phyloP scores from a whole-genome alignment of 2,329 filamentous ascomycete genomes.

The Chaetomiaceae sp. region DNA sequence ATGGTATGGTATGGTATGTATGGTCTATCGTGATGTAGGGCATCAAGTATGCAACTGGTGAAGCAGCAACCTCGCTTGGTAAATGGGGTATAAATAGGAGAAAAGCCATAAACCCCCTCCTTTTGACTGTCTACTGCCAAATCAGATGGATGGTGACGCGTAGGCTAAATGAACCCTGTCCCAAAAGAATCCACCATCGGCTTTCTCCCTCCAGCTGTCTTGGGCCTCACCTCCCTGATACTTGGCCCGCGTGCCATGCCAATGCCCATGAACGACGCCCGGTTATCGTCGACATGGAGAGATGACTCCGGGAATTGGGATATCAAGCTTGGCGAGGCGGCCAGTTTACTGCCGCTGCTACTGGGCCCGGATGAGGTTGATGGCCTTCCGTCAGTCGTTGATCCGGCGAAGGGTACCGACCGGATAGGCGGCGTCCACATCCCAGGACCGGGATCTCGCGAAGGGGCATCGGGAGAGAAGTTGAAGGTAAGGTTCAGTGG shows the following conservation, averaged over 20 bases:
- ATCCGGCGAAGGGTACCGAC: neutral
- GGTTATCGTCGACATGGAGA: neutral
- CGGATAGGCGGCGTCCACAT: slow-evolving; percentile 23
- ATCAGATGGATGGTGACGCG: neutral
- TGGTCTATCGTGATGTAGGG: neutral
- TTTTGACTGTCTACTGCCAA: too few species aligned
- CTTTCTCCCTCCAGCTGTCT: slow-evolving; percentile 20
- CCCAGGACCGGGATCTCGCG: slow-evolving; percentile 20
- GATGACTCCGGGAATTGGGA: slow-evolving; percentile 13
- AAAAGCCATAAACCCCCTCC: neutral
- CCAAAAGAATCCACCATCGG: slow-evolving; percentile 33
- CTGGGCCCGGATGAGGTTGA: slow-evolving; percentile 18
- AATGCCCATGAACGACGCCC: slow-evolving; percentile 27
- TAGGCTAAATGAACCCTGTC: slow-evolving; percentile 32
- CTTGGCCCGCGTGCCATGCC: slow-evolving; percentile 34
- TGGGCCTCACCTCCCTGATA: slow-evolving; percentile 22
- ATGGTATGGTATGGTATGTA: too few species aligned
- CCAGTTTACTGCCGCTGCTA: neutral
- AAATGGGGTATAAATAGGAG: neutral
- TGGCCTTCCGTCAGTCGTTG: slow-evolving; percentile 16
- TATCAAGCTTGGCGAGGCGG: slow-evolving; percentile 16
- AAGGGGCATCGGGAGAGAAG: slow-evolving; percentile 25
- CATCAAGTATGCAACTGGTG: neutral
- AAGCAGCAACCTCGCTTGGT: too few species aligned
- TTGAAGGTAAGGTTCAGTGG: slow-evolving; percentile 28